Evolutionary conservation across 768 basidiomycete species (phyloP), one percentile per base, ranked within the genome.

Genomic region (Kwoniella sp.): DNA sequence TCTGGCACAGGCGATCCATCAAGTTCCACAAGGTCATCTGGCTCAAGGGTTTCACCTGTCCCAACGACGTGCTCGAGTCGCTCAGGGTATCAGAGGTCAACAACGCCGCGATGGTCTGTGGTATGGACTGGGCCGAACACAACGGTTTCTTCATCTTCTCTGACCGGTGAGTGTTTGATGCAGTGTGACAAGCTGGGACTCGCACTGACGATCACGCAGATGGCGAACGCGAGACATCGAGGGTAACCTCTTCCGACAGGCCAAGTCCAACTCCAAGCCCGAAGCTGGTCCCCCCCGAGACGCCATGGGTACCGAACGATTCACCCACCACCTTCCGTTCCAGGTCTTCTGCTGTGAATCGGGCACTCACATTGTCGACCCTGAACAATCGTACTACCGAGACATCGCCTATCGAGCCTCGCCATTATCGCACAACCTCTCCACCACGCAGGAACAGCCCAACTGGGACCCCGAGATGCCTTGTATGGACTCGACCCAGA

Each of bases 101-200:
- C 69, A 83, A 91, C 60, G 95, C 95, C 2, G 89, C 91, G 0
- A 89, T 99, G 89, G 90, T 96, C 1, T 98, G 95, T 69, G 93
- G 92, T n/a, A 98, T 98, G 93, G 95, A 99, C 69, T 99, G 95
- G 95, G 93, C 91, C 10, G 92, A 99, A 74, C 87, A 91, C 66
- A 88, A 90, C 59, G 91, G 91, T 0, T 87, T 89, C 76, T 99
- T 96, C 79, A 91, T 96, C 61, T 98, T 95, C 76, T 96, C 92
- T 15, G 93, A 96, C 75, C 80, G 93, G 91, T 89, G 59, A 42
- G 84, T 73, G 25, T n/a, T n/a, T n/a, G n/a, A n/a, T n/a, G n/a
- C n/a, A n/a, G n/a, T n/a, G n/a, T n/a, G n/a, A n/a, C n/a, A n/a
- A n/a, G n/a, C n/a, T n/a, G n/a, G n/a, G n/a, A n/a, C n/a, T n/a